Evolutionary conservation across 495 filamentous ascomycete genomes (phyloP).

Genomic region (Aspergillus homomorphus): DNA sequence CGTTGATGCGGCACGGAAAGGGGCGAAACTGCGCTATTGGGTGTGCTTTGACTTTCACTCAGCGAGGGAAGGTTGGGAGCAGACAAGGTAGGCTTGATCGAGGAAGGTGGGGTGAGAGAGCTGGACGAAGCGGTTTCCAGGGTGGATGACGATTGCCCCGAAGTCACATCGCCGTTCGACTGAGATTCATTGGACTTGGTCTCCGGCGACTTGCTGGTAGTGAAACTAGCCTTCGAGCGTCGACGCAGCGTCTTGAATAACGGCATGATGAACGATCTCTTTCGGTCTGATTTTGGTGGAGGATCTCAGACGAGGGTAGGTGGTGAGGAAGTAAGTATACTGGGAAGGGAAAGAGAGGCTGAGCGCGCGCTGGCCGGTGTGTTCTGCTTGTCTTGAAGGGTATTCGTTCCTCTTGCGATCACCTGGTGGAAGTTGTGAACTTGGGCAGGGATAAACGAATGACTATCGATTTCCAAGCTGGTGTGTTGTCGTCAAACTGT

Average conservation of each 20-base stretch:
- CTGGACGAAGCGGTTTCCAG: conserved; percentile 55
- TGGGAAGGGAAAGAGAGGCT: conserved; percentile 10
- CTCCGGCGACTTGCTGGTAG: conserved; percentile 52
- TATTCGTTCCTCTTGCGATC: neutral
- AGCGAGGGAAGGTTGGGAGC: conserved; percentile 52
- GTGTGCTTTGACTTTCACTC: conserved; percentile 41
- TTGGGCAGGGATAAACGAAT: conserved; percentile 11
- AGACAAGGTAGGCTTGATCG: conserved; percentile 53
- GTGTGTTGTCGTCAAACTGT: neutral
- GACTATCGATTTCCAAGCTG: conserved; percentile 7
- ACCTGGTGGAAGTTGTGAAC: conserved; percentile 1
- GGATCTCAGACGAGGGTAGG: conserved; percentile 7
- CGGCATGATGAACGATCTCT: conserved; percentile 39
- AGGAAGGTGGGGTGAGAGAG: conserved; percentile 57
- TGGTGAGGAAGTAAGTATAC: conserved; percentile 8
- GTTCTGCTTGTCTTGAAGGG: neutral
- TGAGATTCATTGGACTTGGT: conserved; percentile 46
- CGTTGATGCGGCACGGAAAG: conserved; percentile 39
- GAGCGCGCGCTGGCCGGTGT: conserved; percentile 5
- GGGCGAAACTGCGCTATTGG: conserved; percentile 37
- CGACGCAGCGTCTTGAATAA: conserved; percentile 79
- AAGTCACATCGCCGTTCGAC: conserved; percentile 47
- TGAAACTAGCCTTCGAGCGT: conserved; percentile 65
- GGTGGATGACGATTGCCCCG: conserved; percentile 62
- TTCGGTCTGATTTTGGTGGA: neutral